A percentile compares a stretch with the other conserved stretches of the same genome.
Evolutionary conservation across 2,329 filamentous ascomycete genomes (phyloP).

Genomic region (Ophioceras dolichostomum): DNA sequence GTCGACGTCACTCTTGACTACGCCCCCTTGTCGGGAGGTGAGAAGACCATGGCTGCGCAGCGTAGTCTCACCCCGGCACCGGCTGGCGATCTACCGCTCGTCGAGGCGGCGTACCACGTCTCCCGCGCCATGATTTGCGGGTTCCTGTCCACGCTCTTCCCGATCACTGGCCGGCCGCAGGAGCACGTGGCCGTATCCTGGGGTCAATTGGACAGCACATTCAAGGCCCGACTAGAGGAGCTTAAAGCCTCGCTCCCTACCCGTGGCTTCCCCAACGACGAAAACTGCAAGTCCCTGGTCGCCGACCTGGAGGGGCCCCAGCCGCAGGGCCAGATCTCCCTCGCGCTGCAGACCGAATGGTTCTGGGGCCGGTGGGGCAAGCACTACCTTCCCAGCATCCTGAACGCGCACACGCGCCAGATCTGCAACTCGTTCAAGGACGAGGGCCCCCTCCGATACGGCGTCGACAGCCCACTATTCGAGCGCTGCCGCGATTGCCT

Average conservation of each 20-base stretch:
- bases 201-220: background rate
- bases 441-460: constrained; percentile 41
- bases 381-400: constrained; percentile 45
- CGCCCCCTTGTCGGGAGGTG: constrained; percentile 10
- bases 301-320: constrained; percentile 30
- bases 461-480: constrained; percentile 37
- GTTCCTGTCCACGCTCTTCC: constrained; percentile 34
- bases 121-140: constrained; percentile 35
- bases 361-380: constrained; percentile 40
- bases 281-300: constrained; percentile 31
- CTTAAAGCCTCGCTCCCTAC: background rate
- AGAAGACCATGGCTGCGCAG: background rate
- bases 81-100: constrained; percentile 12
- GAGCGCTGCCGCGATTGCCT: constrained; percentile 33
- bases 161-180: constrained; percentile 14
- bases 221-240: background rate
- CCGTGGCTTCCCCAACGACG: constrained; percentile 13
- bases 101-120: constrained; percentile 36
- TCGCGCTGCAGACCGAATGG: constrained; percentile 25
- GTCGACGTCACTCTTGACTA: constrained; percentile 24
- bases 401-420: constrained; percentile 42
- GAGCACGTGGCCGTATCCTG: constrained; percentile 19
- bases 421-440: constrained; percentile 52
- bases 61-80: constrained; percentile 9
- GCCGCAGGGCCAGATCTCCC: constrained; percentile 34